Conservation (phyloP, 2,329 filamentous ascomycete species). For the Sporothrix pallida region DNA sequence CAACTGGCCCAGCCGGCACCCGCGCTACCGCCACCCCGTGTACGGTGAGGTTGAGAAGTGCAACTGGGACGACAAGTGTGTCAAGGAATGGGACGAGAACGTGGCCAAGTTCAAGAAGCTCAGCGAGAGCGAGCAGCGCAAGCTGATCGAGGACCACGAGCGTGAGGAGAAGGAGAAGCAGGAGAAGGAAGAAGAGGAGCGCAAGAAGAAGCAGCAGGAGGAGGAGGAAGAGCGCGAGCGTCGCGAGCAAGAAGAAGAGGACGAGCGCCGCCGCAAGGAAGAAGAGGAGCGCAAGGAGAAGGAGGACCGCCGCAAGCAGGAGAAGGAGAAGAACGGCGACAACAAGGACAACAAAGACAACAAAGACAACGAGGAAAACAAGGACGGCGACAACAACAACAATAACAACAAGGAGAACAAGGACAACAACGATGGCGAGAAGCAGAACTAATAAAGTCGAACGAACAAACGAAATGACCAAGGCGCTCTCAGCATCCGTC, state of each 20-base stretch:
- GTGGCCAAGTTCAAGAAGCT: conserved; percentile 65
- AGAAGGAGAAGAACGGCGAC: conserved; percentile 3
- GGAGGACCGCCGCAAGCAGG: conserved; percentile 24
- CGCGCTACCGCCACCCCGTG: conserved; percentile 69
- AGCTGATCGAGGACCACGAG: conserved; percentile 50
- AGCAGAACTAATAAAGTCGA: conserved; percentile 21
- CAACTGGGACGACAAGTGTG: conserved; percentile 71
- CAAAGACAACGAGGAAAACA: background rate
- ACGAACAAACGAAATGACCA: background rate
- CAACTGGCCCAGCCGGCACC: conserved; percentile 71
- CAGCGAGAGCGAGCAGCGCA: conserved; percentile 63
- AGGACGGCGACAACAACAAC: background rate
- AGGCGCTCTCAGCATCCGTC: background rate
- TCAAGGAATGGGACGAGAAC: conserved; percentile 69
- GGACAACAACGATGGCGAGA: background rate
- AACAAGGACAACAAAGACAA: background rate
- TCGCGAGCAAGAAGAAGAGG: conserved; percentile 34
- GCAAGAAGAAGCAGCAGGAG: conserved; percentile 38
- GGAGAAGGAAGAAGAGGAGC: conserved; percentile 39
- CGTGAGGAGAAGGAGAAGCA: conserved; percentile 42
- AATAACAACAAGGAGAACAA: conserved; percentile 13
- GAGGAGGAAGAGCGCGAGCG: conserved; percentile 44
- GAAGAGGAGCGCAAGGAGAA: conserved; percentile 31
- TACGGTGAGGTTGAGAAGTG: conserved; percentile 74
- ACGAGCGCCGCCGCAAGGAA: conserved; percentile 31